A percentile compares a stretch with the other conserved stretches of the same genome.
These are phyloP conservation scores for Przewalskia tangutica DNA, from an alignment of 257 asterid genomes.

Conservation along the genomic window DNA sequence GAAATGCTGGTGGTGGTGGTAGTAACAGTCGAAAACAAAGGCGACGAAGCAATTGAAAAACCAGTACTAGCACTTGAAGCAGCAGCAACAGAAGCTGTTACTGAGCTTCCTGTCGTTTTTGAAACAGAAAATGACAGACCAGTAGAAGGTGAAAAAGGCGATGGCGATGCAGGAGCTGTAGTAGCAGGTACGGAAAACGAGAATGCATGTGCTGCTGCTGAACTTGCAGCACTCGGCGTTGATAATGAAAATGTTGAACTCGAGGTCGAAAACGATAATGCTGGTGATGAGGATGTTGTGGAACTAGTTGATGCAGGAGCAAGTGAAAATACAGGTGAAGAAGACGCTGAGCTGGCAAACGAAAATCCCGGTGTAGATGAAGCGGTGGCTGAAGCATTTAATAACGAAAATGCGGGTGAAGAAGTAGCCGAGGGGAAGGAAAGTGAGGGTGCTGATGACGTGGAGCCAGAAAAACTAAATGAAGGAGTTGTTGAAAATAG, in stretches of 20 bases:
- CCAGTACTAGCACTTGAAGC: conserved; percentile 20
- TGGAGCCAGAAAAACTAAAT: conserved; percentile 22
- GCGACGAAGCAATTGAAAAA: conserved; percentile 34
- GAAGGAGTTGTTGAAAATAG: neutral
- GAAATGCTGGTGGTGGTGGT: conserved; percentile 30
- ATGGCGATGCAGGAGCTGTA: conserved; percentile 5
- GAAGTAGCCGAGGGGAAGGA: neutral
- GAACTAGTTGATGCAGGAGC: conserved; percentile 26
- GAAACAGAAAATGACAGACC: conserved; percentile 12
- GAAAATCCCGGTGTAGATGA: conserved; percentile 17
- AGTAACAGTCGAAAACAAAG: conserved; percentile 47
- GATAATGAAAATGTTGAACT: neutral
- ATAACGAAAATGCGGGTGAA: conserved; percentile 9
- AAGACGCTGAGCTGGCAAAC: conserved; percentile 9
- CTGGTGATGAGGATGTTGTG: conserved; percentile 29
- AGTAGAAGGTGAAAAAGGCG: conserved; percentile 13
- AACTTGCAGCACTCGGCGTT: neutral
- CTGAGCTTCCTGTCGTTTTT: conserved; percentile 17
- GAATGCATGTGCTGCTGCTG: conserved; percentile 8
- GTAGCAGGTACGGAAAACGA: conserved; percentile 6
- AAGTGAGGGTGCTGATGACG: neutral
- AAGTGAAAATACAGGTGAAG: conserved; percentile 33
- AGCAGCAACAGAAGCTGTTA: conserved; percentile 18
- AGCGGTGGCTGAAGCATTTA: conserved; percentile 4
- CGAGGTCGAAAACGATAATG: conserved; percentile 11